A percentile compares a stretch with the other conserved stretches of the same genome.
phyloP scores from a whole-genome alignment of 148 eudicot genomes.

The Diospyros kaki region DNA sequence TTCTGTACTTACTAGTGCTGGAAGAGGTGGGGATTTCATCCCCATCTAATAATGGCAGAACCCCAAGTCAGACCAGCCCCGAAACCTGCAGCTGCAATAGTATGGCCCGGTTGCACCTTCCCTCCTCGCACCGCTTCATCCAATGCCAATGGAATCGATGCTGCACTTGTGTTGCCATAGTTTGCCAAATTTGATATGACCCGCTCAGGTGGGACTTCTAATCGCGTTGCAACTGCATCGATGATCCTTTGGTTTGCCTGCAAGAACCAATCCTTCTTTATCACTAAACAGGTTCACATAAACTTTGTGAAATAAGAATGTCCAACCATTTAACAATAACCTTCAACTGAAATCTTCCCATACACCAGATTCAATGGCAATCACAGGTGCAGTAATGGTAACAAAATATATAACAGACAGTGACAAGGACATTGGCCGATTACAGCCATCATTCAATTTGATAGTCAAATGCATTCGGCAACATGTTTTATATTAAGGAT shows the following conservation, averaged over 20 bases:
- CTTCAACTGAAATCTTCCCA: not conserved
- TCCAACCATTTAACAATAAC: slow-evolving; percentile 1
- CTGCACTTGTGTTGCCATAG: slow-evolving; percentile 93
- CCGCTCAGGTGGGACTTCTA: slow-evolving; percentile 66
- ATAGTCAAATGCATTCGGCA: not conserved
- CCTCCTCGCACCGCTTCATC: slow-evolving; percentile 93
- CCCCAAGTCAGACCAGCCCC: slow-evolving; percentile 99
- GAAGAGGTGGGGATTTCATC: slow-evolving; percentile 24
- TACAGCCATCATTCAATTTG: not conserved
- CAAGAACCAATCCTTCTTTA: slow-evolving; percentile 1
- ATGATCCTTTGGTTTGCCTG: slow-evolving; percentile 96
- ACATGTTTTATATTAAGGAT: not conserved
- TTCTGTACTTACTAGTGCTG: not conserved
- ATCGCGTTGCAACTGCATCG: slow-evolving; percentile 67
- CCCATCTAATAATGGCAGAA: slow-evolving; percentile 86
- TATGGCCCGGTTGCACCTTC: slow-evolving; percentile 65
- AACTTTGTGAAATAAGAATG: not conserved
- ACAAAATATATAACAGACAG: not conserved
- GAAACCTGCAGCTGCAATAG: slow-evolving; percentile 89
- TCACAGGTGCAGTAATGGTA: not conserved
- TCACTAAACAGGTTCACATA: no score
- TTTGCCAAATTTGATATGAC: slow-evolving; percentile 87
- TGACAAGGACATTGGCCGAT: no score
- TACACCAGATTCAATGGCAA: not conserved
- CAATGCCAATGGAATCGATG: slow-evolving; percentile 91